Percentiles rank a stretch among this genome's conserved stretches.
phyloP scores from a whole-genome alignment of 768 basidiomycete genomes.

The Pulveroboletus sp. region DNA sequence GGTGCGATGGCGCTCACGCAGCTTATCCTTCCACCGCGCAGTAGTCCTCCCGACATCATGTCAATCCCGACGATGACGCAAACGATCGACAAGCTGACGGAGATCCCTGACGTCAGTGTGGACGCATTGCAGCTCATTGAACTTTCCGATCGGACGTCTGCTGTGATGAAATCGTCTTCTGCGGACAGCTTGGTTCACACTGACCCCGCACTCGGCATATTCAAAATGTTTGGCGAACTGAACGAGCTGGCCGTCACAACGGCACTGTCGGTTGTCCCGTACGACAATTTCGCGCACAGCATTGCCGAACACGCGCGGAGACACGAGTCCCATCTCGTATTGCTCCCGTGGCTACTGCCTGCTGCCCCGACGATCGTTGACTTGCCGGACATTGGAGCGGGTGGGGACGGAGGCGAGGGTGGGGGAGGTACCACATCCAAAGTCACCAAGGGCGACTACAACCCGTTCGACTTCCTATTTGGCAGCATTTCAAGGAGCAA shows the following conservation, averaged over 20 bases:
- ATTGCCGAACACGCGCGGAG: conserved; percentile 64
- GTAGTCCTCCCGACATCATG: background rate
- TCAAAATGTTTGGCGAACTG: conserved; percentile 71
- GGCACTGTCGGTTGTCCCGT: conserved; percentile 67
- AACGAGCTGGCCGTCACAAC: conserved; percentile 62
- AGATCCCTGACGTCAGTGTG: conserved; percentile 37
- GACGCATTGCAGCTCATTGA: conserved; percentile 87
- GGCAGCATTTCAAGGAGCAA: conserved; percentile 19
- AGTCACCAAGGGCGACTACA: conserved; percentile 25
- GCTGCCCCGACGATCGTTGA: conserved; percentile 9
- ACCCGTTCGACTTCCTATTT: conserved; percentile 74
- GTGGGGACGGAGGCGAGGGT: background rate
- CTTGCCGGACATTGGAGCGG: background rate
- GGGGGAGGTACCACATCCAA: conserved; percentile 8
- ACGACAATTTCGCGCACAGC: conserved; percentile 65
- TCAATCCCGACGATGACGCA: conserved; percentile 11
- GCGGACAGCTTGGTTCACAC: conserved; percentile 64
- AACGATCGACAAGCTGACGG: background rate
- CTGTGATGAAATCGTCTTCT: conserved; percentile 60
- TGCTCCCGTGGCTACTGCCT: conserved; percentile 76
- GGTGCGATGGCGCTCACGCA: conserved; percentile 88
- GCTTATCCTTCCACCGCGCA: conserved; percentile 52
- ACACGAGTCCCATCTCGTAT: conserved; percentile 63
- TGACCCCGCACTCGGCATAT: conserved; percentile 70
- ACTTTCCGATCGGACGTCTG: conserved; percentile 60